phyloP scores from a whole-genome alignment of 225 moss, liverwort and hornwort genomes.

The Bryoerythrophyllum caledonicum region DNA sequence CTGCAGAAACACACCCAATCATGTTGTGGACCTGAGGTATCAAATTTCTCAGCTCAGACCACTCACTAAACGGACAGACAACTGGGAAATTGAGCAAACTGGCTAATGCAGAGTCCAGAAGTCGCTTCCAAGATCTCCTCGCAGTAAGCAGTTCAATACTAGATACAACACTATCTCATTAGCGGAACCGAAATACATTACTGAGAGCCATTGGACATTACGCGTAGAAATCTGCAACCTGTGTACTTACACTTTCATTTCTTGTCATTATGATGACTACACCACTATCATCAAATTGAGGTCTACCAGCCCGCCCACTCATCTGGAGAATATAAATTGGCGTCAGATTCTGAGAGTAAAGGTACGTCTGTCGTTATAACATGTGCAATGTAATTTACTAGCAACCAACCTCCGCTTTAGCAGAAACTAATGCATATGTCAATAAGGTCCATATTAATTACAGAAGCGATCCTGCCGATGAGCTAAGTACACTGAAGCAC shows the following conservation, averaged over 20 bases:
- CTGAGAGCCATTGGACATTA: conserved; percentile 15
- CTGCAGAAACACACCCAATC: conserved; percentile 43
- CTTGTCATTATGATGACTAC: conserved; percentile 91
- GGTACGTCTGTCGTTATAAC: not conserved
- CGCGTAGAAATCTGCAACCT: not conserved
- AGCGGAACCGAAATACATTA: conserved; percentile 12
- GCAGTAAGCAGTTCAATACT: conserved; percentile 9
- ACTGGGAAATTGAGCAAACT: conserved; percentile 10
- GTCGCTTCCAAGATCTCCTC: conserved; percentile 10
- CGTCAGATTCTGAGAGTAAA: conserved; percentile 14
- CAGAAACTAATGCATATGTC: not conserved
- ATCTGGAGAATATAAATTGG: conserved; percentile 56
- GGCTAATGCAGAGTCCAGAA: conserved; percentile 17
- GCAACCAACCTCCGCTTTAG: not conserved
- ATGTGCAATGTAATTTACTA: not conserved
- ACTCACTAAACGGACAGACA: conserved; percentile 12
- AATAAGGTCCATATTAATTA: not conserved
- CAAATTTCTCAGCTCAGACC: not conserved
- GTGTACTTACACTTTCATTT: conserved; percentile 77
- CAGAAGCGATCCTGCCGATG: not conserved
- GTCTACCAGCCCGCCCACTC: conserved; percentile 98
- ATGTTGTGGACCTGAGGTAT: not conserved
- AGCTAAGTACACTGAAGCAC: not conserved
- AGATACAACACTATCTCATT: conserved; percentile 18
- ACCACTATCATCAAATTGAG: conserved; percentile 96